phyloP scores from a whole-genome alignment of 2,329 filamentous ascomycete genomes.

The Alternaria burnsii region DNA sequence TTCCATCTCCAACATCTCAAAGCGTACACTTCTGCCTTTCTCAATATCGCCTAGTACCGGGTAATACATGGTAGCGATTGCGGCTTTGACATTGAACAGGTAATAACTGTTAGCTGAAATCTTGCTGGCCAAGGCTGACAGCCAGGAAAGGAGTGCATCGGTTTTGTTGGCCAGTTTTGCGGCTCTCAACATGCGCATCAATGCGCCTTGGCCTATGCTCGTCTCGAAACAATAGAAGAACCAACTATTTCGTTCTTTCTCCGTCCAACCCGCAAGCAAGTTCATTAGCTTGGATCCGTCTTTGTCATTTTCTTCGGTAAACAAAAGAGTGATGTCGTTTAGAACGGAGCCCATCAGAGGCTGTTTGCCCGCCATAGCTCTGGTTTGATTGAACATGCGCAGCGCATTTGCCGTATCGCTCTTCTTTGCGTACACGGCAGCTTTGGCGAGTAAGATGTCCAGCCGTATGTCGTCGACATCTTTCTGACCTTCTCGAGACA shows the following conservation, averaged over 20 bases:
- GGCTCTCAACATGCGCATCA: slow-evolving; percentile 5
- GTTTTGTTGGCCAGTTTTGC: background rate
- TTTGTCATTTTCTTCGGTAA: background rate
- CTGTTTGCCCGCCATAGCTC: background rate
- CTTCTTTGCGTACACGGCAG: background rate
- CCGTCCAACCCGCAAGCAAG: background rate
- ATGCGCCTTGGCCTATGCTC: background rate
- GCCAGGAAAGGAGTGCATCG: background rate
- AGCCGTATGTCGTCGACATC: background rate
- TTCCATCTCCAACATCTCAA: slow-evolving; percentile 5
- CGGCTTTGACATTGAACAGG: slow-evolving; percentile 1
- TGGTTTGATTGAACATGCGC: background rate
- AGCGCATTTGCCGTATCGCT: background rate
- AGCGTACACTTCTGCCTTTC: slow-evolving; percentile 1
- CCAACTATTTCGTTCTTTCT: slow-evolving; percentile 4
- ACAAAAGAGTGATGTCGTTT: slow-evolving; percentile 5
- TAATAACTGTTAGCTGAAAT: background rate
- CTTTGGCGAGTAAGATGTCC: background rate
- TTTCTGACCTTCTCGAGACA: background rate
- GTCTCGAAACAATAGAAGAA: slow-evolving; percentile 1
- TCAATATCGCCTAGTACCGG: background rate
- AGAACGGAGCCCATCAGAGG: background rate
- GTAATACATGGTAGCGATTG: slow-evolving; percentile 1
- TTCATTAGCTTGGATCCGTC: background rate
- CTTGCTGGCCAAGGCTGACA: background rate